phyloP scores from a whole-genome alignment of 495 filamentous ascomycete genomes.

The Bathelium albidoporum region DNA sequence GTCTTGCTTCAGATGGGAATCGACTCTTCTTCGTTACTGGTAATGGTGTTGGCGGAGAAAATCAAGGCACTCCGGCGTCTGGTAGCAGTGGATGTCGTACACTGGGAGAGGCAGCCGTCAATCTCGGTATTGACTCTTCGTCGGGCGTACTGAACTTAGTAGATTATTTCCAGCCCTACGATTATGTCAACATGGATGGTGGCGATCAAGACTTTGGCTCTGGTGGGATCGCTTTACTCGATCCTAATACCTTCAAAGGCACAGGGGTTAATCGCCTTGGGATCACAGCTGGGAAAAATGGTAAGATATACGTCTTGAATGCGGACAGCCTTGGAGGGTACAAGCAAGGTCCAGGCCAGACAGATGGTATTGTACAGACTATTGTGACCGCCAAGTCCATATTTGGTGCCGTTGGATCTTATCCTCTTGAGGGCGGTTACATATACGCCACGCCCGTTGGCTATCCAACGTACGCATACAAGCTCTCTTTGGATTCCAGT shows the following conservation, averaged over 20 bases:
- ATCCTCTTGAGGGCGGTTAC: conserved; percentile 41
- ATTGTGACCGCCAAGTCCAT: conserved; percentile 31
- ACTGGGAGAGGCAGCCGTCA: conserved; percentile 33
- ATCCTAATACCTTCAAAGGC: conserved; percentile 32
- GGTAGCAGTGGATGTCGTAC: conserved; percentile 28
- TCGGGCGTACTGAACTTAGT: conserved; percentile 27
- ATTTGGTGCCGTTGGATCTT: conserved; percentile 38
- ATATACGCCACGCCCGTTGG: conserved; percentile 37
- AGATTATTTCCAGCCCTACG: conserved; percentile 38
- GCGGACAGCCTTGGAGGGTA: conserved; percentile 40
- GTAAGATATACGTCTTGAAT: conserved; percentile 39
- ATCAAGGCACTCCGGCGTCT: conserved; percentile 29
- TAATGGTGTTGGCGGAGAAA: conserved; percentile 34
- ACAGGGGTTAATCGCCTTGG: conserved; percentile 31
- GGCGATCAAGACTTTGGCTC: conserved; percentile 36
- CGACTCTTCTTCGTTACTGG: conserved; percentile 36
- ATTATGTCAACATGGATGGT: conserved; percentile 34
- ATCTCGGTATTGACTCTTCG: conserved; percentile 23
- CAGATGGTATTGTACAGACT: conserved; percentile 37
- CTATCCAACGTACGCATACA: conserved; percentile 24
- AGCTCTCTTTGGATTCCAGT: conserved; percentile 27
- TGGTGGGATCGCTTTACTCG: conserved; percentile 31
- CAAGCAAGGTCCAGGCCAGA: conserved; percentile 32
- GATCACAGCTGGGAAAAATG: conserved; percentile 37
- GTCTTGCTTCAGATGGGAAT: conserved; percentile 31